These are phyloP conservation scores for Phytophthora fragariaefolia DNA, from an alignment of 352 stramenopile genomes.

Conservation along the genomic window DNA sequence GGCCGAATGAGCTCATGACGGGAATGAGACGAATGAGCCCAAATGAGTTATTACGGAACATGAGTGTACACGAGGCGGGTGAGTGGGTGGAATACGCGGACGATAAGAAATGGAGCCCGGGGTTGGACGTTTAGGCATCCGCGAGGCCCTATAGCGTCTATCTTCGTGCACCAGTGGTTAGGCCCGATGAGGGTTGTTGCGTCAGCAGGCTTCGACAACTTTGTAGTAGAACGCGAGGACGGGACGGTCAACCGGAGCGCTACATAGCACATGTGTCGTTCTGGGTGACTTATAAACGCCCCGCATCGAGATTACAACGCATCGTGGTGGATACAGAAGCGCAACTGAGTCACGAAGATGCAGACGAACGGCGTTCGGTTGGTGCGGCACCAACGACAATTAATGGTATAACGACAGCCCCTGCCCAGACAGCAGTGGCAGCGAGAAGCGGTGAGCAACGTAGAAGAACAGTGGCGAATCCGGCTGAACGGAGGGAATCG, in stretches of 20 bases:
- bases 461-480: background rate
- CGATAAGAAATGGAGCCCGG: no score
- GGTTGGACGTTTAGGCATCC: background rate
- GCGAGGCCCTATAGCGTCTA: background rate
- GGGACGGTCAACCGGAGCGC: background rate
- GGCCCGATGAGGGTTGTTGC: background rate
- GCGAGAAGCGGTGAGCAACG: background rate
- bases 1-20: no score
- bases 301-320: background rate
- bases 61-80: no score
- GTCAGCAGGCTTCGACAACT: background rate
- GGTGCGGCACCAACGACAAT: no score
- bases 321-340: background rate
- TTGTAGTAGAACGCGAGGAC: background rate
- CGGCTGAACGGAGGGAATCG: background rate
- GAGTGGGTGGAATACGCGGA: no score
- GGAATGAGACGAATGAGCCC: no score
- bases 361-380: background rate
- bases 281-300: background rate
- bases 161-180: constrained; percentile 1
- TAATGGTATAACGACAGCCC: background rate
- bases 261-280: background rate
- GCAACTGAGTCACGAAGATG: constrained; percentile 3
- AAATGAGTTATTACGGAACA: no score
- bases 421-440: no score